Evolutionary conservation across 31 red algal genomes (phyloP).

Genomic region (Odonthalia washingtoniensis): DNA sequence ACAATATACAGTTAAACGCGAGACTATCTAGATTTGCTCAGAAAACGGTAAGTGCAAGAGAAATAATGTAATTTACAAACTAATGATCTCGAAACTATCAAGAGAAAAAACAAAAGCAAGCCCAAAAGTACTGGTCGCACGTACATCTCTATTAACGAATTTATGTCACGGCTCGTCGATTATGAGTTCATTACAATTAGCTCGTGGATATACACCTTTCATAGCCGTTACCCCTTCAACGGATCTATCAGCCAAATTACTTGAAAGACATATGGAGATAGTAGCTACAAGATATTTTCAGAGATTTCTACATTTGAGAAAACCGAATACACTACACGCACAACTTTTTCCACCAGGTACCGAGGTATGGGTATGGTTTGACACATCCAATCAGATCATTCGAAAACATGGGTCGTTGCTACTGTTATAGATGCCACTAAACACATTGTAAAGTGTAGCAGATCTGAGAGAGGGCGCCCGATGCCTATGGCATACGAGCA

Average conservation of each 20-base stretch:
- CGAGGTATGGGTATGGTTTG: not conserved
- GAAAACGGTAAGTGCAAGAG: not conserved
- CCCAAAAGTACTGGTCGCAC: not conserved
- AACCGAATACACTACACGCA: not conserved
- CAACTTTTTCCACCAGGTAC: not conserved
- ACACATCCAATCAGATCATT: not conserved
- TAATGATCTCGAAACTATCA: not conserved
- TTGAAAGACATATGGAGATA: not conserved
- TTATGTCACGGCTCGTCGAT: not conserved
- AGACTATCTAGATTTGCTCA: not conserved
- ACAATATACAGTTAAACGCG: not conserved
- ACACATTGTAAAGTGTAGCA: not conserved
- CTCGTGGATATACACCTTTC: not conserved
- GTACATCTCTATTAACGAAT: not conserved
- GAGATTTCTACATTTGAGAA: not conserved
- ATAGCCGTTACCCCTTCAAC: not conserved
- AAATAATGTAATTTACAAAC: not conserved
- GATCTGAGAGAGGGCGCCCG: not conserved
- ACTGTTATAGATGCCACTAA: not conserved
- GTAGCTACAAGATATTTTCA: not conserved
- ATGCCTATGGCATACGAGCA: not conserved
- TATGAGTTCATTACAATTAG: constrained; percentile 12
- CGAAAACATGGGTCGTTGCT: not conserved
- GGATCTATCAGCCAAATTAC: not conserved
- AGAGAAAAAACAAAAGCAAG: not conserved